Evolutionary conservation across 768 basidiomycete species (phyloP), one percentile per base, ranked within the genome.

Genomic region (Chalciporus piperatus): DNA sequence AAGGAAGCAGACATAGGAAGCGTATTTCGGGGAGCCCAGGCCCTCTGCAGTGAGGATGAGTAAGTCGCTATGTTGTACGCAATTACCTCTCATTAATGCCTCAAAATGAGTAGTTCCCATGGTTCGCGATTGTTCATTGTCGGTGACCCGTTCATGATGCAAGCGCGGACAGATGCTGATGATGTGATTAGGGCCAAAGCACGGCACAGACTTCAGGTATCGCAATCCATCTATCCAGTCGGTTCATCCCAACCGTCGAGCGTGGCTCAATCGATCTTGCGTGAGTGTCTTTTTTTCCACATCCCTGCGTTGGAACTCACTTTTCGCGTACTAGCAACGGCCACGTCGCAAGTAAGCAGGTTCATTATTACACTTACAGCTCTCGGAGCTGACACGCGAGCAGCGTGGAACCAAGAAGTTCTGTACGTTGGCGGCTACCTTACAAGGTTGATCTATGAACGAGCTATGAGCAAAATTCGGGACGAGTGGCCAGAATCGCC

Each of bases 231-330:
- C 69, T 88, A 50, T 76, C 92, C 3, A 84, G 88, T 9, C 77
- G 93, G 6, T 97, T 97, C 65, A 93, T 98, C 45, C 91, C 93
- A 7, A 98, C 96, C 0, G 92, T 98, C 6, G 96, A 98, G 68
- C 81, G 96, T 58, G 93, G 97, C 68, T 85, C 88, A 0, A 86
- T 96, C 48, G 94, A 92, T 70, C 73, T 95, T 30, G 84, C 91
- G 86, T 91, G 63, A 69, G 84, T 50, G 16, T 35, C 1, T 27
- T 22, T 28, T 33, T 23, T 40, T 42, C 22, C 23, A 14, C n/a
- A 37, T 25, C 28, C 41, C 10, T 43, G 23, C 20, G 38, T 17
- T 56, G 6, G 48, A 45, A 40, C 39, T 32, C 3, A 25, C 39
- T 50, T 19, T 38, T 22, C 1, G n/a, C 19, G 8, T 50, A 14